These are phyloP conservation scores for Arabidopsis hybrid DNA, from an alignment of 441 rosid genomes.

Conservation along the genomic window DNA sequence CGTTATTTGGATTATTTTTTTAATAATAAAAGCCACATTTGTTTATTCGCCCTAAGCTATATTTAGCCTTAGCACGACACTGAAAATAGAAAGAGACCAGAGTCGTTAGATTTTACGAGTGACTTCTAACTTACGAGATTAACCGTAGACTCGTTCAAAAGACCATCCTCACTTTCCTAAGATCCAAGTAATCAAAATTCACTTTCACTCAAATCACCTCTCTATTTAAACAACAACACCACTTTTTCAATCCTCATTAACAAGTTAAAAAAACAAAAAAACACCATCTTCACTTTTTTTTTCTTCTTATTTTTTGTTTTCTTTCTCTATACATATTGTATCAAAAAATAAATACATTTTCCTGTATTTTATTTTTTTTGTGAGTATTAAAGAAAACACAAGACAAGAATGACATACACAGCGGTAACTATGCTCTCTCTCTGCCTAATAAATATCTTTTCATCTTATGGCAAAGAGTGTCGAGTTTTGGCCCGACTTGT, in stretches of 20 bases:
- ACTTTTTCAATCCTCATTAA: slow-evolving; percentile 7
- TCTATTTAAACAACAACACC: slow-evolving; percentile 37
- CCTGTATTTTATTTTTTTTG: slow-evolving; percentile 31
- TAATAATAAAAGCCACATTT: too few species aligned
- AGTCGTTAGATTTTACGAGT: slow-evolving; percentile 35
- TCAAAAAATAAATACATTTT: slow-evolving; percentile 29
- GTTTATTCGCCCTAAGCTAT: too few species aligned
- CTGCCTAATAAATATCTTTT: background rate
- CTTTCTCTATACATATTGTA: slow-evolving; percentile 39
- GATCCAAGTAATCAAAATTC: slow-evolving; percentile 36
- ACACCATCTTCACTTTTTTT: slow-evolving; percentile 15
- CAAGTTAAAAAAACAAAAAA: background rate
- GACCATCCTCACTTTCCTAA: slow-evolving; percentile 41
- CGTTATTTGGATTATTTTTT: too few species aligned
- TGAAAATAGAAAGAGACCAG: slow-evolving; percentile 26
- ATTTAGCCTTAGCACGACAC: too few species aligned
- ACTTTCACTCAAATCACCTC: slow-evolving; percentile 20
- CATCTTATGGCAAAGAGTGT: slow-evolving; percentile 3
- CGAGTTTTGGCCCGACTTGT: slow-evolving; percentile 9
- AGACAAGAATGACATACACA: slow-evolving; percentile 43
- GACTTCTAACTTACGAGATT: background rate
- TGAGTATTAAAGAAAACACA: slow-evolving; percentile 36
- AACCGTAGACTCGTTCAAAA: slow-evolving; percentile 43
- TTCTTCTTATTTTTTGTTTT: background rate
- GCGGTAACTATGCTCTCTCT: slow-evolving; percentile 5